Conservation (phyloP, 140 eudicot species). For the Anethum foeniculum region DNA sequence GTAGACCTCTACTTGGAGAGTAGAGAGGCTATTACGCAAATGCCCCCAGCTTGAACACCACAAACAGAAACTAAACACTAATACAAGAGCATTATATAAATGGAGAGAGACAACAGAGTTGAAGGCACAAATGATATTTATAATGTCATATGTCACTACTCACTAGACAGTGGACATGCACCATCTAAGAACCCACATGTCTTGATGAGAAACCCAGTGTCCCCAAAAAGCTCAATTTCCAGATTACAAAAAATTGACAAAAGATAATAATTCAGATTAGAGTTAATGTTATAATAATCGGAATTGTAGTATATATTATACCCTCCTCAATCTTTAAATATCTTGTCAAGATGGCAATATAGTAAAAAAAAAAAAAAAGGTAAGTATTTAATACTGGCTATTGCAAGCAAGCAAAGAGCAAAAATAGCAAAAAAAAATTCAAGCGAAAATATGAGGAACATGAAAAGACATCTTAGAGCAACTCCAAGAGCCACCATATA, state of each 20-base stretch:
- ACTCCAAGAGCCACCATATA: background rate
- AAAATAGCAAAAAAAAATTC: background rate
- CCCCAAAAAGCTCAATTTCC: background rate
- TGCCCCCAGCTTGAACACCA: background rate
- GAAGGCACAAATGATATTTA: background rate
- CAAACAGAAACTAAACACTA: background rate
- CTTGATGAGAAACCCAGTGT: background rate
- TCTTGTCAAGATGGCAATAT: background rate
- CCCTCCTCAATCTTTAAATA: background rate
- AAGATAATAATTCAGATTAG: background rate
- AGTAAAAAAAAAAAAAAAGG: background rate
- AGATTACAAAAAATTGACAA: background rate
- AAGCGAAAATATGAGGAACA: background rate
- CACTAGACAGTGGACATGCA: background rate
- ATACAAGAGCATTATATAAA: background rate
- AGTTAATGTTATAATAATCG: background rate
- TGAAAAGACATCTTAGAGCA: background rate
- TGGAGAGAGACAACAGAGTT: background rate
- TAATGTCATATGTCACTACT: background rate
- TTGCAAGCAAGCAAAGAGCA: background rate
- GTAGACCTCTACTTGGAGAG: background rate
- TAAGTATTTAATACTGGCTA: background rate
- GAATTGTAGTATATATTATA: background rate
- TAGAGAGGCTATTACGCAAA: background rate
- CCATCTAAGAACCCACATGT: background rate